Evolutionary conservation across 139 green algal genomes (phyloP), one percentile per base, ranked within the genome.

Genomic region (Trebouxia sp.): DNA sequence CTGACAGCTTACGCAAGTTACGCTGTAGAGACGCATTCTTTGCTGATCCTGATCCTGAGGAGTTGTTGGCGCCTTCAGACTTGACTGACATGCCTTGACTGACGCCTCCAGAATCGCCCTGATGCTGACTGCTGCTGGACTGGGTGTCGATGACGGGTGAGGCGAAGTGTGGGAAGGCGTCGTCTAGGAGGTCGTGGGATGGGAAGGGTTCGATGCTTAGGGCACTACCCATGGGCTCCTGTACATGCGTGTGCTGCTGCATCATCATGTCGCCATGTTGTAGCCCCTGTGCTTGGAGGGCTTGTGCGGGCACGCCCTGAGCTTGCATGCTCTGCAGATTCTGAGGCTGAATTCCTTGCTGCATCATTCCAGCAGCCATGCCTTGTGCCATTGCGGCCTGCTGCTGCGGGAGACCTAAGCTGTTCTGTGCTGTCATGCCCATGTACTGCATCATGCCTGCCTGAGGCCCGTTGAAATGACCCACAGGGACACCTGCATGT

Each of bases 181-280:
- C 41, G 22, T 51, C 28, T 9, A 56, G 67, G 1, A 53, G 24
- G 20, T 51, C 41, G 24, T 55, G 39, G 38, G 42, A 47, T 15
- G 37, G 47, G 37, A 48, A 47, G 35, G 42, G 38, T 0, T 80
- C 45, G 32, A 69, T n/a, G 47, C 30, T 20, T 32, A 65, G 74
- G 1, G 35, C 72, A 35, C 24, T 38, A 11, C 32, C 37, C 43
- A 65, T 43, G 22, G 47, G 24, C 30, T 30, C 74, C n/a, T 43
- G 41, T 5, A 67, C 45, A 67, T 80, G 74, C 28, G 35, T 38
- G 35, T 75, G 53, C 39, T 81, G 76, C 76, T 81, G 76, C 37
- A 72, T 62, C 32, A 43, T 48, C 30, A 56, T n/a, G 32, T 81
- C 50, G 17, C 65, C 50, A n/a, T 81, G 72, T 22, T 65, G 76